Evolutionary conservation across 768 basidiomycete species (phyloP).

Genomic region (Rhodotorula graminis): DNA sequence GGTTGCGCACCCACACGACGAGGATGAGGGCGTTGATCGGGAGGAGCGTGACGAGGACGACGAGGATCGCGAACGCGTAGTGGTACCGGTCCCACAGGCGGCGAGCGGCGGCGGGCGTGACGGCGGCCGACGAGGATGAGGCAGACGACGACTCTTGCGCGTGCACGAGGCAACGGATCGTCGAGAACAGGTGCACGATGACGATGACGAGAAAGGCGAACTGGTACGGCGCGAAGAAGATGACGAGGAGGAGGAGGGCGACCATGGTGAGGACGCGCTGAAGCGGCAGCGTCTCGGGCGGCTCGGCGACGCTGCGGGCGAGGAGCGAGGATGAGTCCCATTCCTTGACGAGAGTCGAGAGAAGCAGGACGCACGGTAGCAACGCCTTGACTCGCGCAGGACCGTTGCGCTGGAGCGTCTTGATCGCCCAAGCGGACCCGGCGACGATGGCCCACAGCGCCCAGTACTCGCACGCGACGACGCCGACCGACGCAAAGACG

Average conservation of each 20-base stretch:
- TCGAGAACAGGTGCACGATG: constrained; percentile 69
- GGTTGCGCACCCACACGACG: constrained; percentile 79
- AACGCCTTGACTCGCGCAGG: not conserved
- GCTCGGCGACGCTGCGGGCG: constrained; percentile 9
- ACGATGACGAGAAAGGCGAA: constrained; percentile 81
- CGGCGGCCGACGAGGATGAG: constrained; percentile 64
- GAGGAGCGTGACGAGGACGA: constrained; percentile 74
- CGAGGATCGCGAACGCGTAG: constrained; percentile 50
- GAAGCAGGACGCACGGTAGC: not conserved
- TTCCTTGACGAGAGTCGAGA: too few species aligned
- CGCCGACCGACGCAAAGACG: not conserved
- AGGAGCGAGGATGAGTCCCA: not conserved
- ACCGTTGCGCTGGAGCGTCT: not conserved
- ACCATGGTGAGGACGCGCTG: constrained; percentile 50
- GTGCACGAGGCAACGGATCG: constrained; percentile 45
- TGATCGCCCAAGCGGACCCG: not conserved
- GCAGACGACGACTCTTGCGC: constrained; percentile 14
- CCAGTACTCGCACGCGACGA: constrained; percentile 13
- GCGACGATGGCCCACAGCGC: constrained; percentile 12
- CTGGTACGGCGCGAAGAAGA: constrained; percentile 81
- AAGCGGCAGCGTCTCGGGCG: constrained; percentile 2
- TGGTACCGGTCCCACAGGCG: constrained; percentile 27
- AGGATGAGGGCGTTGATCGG: constrained; percentile 62
- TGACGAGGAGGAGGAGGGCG: constrained; percentile 62
- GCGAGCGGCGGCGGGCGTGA: not conserved